Evolutionary conservation across 75 land plant genomes (phyloP).

Genomic region (Pseudotsuga menziesii): DNA sequence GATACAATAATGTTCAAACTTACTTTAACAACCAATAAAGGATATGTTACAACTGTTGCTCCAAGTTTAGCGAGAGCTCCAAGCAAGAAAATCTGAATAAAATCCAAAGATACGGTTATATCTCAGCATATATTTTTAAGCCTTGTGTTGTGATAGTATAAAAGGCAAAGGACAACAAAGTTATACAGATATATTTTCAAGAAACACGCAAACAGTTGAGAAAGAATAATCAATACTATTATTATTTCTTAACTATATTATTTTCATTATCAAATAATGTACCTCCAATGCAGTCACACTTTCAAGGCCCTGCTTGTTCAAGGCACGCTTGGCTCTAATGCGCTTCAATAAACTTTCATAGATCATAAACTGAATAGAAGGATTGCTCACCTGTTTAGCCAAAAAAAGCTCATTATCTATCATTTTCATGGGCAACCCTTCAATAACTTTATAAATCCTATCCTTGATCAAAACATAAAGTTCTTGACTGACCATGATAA

Average conservation of each 20-base stretch:
- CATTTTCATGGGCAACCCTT: not conserved
- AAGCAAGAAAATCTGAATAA: slow-evolving; percentile 74
- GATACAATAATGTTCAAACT: not conserved
- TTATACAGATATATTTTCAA: not conserved
- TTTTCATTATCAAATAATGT: not conserved
- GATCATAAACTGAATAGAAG: slow-evolving; percentile 95
- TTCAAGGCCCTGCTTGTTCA: slow-evolving; percentile 34
- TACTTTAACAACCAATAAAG: slow-evolving; percentile 95
- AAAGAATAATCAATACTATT: not conserved
- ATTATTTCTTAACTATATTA: not conserved
- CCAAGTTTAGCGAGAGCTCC: slow-evolving; percentile 98
- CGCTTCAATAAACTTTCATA: slow-evolving; percentile 89
- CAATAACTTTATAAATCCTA: not conserved
- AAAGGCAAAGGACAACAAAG: not conserved
- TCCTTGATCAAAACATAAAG: not conserved
- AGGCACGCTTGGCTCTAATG: slow-evolving; percentile 51
- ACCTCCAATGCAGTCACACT: slow-evolving; percentile 83
- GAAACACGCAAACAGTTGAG: not conserved
- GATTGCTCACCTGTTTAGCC: slow-evolving; percentile 84
- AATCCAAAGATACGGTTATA: not conserved
- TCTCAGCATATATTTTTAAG: not conserved
- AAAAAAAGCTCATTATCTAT: not conserved
- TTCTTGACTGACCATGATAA: slow-evolving; percentile 75
- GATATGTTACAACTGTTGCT: slow-evolving; percentile 93
- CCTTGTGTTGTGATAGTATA: not conserved